Evolutionary conservation across 495 filamentous ascomycete genomes (phyloP).

Genomic region (Hypoxylon lienhwacheense): DNA sequence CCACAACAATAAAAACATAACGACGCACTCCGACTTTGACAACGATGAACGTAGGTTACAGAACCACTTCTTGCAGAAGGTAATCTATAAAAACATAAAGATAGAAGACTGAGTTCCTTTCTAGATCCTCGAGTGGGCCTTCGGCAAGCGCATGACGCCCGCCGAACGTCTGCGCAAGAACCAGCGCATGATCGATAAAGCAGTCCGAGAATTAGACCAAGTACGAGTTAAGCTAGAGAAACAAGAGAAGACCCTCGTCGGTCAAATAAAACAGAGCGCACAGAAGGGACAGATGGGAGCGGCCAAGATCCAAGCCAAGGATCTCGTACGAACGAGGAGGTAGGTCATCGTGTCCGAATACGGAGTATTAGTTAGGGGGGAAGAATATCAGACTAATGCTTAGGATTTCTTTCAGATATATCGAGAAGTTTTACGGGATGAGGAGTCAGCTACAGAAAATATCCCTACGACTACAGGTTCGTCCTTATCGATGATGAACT

Average conservation of each 20-base stretch:
- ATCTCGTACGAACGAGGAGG: conserved; percentile 88
- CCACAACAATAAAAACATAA: too few relatives aligned
- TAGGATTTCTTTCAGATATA: conserved; percentile 60
- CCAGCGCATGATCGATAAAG: conserved; percentile 93
- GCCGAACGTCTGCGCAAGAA: conserved; percentile 96
- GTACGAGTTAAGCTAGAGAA: conserved; percentile 94
- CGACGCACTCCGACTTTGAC: background rate
- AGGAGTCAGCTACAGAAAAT: conserved; percentile 95
- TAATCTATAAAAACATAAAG: background rate
- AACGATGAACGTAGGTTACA: conserved; percentile 43
- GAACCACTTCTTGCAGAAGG: background rate
- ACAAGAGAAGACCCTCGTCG: conserved; percentile 94
- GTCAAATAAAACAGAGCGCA: conserved; percentile 95
- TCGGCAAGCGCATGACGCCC: conserved; percentile 97
- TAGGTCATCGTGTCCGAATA: conserved; percentile 39
- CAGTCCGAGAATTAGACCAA: conserved; percentile 91
- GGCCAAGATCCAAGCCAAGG: conserved; percentile 96
- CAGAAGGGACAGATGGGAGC: conserved; percentile 97
- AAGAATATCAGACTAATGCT: conserved; percentile 14
- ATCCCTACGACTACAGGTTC: conserved; percentile 88
- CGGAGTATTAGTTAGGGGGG: background rate
- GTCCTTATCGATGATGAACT: conserved; percentile 9
- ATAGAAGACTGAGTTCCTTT: conserved; percentile 26
- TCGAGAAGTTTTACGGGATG: conserved; percentile 99
- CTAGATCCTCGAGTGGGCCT: conserved; percentile 96